phyloP scores from a whole-genome alignment of 192 early-diverging fungal species.

The Backusella psychrophila region DNA sequence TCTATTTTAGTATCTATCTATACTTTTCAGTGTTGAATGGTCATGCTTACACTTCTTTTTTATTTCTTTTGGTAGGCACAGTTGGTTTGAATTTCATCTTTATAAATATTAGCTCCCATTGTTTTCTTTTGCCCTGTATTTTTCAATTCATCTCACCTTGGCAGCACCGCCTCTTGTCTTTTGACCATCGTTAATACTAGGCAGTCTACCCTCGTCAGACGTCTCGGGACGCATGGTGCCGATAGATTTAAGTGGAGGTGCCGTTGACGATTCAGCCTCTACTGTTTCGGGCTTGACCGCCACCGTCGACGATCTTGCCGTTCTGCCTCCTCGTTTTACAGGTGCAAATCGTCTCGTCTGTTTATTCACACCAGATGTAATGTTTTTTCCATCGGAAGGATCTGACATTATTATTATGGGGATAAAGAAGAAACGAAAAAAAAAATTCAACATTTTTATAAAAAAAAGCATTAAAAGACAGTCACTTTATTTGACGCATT shows the following conservation, averaged over 20 bases:
- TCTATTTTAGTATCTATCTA: neutral
- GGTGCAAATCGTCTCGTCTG: constrained; percentile 26
- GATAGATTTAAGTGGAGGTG: neutral
- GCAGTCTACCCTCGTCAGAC: constrained; percentile 20
- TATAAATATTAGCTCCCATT: neutral
- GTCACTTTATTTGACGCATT: constrained; percentile 64
- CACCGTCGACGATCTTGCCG: neutral
- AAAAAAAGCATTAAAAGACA: neutral
- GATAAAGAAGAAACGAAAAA: neutral
- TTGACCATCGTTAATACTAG: constrained; percentile 27
- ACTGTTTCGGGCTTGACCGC: neutral
- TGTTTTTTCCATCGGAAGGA: constrained; percentile 1
- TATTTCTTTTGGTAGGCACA: constrained; percentile 53
- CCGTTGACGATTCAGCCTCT: neutral
- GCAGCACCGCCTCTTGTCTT: constrained; percentile 39
- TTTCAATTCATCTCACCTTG: constrained; percentile 31
- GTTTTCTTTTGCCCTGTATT: neutral
- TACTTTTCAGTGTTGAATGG: neutral
- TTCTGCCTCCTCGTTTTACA: constrained; percentile 8
- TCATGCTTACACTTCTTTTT: constrained; percentile 47
- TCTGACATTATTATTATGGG: constrained; percentile 13
- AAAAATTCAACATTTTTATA: neutral
- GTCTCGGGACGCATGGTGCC: constrained; percentile 30
- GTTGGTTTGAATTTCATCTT: constrained; percentile 64
- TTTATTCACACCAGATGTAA: constrained; percentile 18